Conservation (phyloP, 2,329 filamentous ascomycete genomes). For the Diaporthe citri region DNA sequence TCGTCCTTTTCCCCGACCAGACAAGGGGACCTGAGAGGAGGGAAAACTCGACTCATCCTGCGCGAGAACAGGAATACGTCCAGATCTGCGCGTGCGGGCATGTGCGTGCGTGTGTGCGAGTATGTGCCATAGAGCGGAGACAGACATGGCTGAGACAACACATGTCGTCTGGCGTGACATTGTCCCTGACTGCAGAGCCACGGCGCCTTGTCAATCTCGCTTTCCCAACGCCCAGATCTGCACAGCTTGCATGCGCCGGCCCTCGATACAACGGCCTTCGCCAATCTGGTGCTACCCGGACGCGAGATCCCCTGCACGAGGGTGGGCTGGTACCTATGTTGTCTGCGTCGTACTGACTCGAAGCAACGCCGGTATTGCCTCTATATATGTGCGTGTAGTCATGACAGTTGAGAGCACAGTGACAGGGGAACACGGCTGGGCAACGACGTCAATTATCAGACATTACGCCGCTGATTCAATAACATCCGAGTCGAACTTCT, state of each 20-base stretch:
- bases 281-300: slow-evolving; percentile 37
- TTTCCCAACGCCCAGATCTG: slow-evolving; percentile 46
- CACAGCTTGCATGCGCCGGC: slow-evolving; percentile 3
- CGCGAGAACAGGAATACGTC: not conserved
- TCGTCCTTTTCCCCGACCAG: not conserved
- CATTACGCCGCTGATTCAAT: not conserved
- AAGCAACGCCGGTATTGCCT: not conserved
- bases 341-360: slow-evolving; percentile 11
- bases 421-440: not conserved
- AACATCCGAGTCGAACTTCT: not conserved
- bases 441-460: not conserved
- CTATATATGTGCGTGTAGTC: not conserved
- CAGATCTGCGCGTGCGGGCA: not conserved
- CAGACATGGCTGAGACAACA: slow-evolving; percentile 34
- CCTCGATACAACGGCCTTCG: slow-evolving; percentile 35
- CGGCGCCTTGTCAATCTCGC: slow-evolving; percentile 40
- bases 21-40: not conserved
- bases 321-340: not conserved
- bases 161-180: slow-evolving; percentile 17
- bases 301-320: slow-evolving; percentile 31
- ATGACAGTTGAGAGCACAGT: not conserved
- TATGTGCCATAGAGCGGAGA: not conserved
- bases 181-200: slow-evolving; percentile 24
- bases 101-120: not conserved
- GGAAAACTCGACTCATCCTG: not conserved